Evolutionary conservation across 768 basidiomycete species (phyloP).

Genomic region (Macrolepiota fuliginosa): DNA sequence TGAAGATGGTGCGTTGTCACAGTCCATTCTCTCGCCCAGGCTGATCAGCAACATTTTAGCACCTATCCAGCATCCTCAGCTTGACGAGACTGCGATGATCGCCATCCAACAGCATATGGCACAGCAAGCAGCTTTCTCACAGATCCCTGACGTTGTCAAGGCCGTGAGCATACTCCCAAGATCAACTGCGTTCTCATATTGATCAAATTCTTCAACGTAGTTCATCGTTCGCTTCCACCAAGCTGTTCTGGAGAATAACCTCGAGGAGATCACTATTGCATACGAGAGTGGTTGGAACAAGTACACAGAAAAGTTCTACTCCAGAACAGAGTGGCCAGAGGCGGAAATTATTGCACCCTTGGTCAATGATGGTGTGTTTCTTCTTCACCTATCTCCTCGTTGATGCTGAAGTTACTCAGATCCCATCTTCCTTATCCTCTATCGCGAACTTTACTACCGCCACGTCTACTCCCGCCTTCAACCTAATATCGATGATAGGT

Average conservation of each 20-base stretch:
- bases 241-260: constrained; percentile 88
- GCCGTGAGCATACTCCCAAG: constrained; percentile 47
- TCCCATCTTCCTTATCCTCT: constrained; percentile 94
- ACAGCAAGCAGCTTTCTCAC: constrained; percentile 77
- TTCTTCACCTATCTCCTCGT: not conserved
- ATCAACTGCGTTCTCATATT: not conserved
- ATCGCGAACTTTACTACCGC: constrained; percentile 93
- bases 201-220: constrained; percentile 34
- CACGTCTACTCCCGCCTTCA: constrained; percentile 95
- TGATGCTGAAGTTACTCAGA: constrained; percentile 40
- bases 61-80: constrained; percentile 54
- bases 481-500: constrained; percentile 95
- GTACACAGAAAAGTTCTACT: constrained; percentile 93
- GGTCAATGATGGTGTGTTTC: constrained; percentile 79
- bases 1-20: constrained; percentile 52
- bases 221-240: constrained; percentile 96
- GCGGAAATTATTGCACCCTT: constrained; percentile 93
- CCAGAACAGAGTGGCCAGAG: constrained; percentile 96
- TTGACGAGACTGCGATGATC: constrained; percentile 67
- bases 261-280: constrained; percentile 85
- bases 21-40: not conserved
- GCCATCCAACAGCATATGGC: constrained; percentile 84
- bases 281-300: constrained; percentile 99
- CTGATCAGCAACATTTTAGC: constrained; percentile 26
- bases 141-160: constrained; percentile 88